Conservation (phyloP, 345 rosid genomes). For the Abelmoschus esculentus region DNA sequence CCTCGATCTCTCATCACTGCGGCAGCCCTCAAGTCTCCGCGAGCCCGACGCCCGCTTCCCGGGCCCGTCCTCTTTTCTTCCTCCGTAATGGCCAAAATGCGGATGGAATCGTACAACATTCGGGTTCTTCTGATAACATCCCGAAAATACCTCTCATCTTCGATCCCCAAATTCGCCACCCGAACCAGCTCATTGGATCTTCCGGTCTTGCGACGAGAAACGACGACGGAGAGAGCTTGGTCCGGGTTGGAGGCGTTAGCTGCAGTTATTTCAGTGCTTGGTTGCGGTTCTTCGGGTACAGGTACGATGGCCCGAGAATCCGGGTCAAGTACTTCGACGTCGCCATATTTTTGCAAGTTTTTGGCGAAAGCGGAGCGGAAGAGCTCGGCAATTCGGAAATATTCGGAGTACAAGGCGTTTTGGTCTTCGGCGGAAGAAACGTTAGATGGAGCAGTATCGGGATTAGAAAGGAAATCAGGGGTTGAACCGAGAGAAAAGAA, state of each 20-base stretch:
- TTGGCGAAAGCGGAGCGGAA: constrained; percentile 51
- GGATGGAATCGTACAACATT: constrained; percentile 54
- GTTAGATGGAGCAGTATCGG: constrained; percentile 24
- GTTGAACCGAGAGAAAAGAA: constrained; percentile 16
- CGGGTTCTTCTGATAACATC: constrained; percentile 53
- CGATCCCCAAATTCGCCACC: constrained; percentile 50
- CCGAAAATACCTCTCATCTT: constrained; percentile 51
- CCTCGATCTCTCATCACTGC: constrained; percentile 49
- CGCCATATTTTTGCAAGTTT: constrained; percentile 28
- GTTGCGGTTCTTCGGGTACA: constrained; percentile 16
- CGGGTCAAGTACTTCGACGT: constrained; percentile 30
- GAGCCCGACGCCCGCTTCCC: constrained; percentile 27
- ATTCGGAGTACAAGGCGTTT: constrained; percentile 41
- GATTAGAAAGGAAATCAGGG: constrained; percentile 16
- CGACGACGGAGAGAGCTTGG: constrained; percentile 9
- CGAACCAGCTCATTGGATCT: constrained; percentile 77
- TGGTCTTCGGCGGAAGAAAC: constrained; percentile 21
- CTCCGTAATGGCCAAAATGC: constrained; percentile 39
- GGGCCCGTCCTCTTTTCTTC: constrained; percentile 30
- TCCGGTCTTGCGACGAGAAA: constrained; percentile 21
- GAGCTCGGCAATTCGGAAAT: constrained; percentile 39
- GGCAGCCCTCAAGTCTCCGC: constrained; percentile 54
- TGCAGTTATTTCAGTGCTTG: neutral
- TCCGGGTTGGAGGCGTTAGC: neutral
- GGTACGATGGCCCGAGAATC: constrained; percentile 55